Percentiles rank a stretch among this genome's conserved stretches.
Conservation (phyloP, 306 rosid species). For the Pueraria montana region DNA sequence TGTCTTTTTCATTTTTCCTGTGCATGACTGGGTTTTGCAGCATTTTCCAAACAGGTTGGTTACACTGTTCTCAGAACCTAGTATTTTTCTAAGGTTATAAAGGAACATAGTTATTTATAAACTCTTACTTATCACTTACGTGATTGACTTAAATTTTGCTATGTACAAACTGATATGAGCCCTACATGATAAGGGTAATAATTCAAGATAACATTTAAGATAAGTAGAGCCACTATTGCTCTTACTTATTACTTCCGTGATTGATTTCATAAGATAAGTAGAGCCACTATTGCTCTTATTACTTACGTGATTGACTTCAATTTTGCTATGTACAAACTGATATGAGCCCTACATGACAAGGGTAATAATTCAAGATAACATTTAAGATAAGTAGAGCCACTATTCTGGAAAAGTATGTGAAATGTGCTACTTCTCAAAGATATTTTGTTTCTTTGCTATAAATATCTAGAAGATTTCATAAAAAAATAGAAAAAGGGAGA, state of each 20-base stretch:
- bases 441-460: slow-evolving; percentile 6
- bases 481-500: slow-evolving; percentile 7
- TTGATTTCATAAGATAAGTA: no score
- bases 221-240: no score
- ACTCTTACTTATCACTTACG: neutral
- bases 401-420: slow-evolving; percentile 10
- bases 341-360: slow-evolving; percentile 25
- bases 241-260: no score
- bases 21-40: neutral
- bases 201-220: slow-evolving; percentile 47
- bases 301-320: slow-evolving; percentile 32
- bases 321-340: slow-evolving; percentile 8
- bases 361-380: slow-evolving; percentile 41
- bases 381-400: slow-evolving; percentile 29
- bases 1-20: slow-evolving; percentile 20
- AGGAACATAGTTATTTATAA: slow-evolving; percentile 1
- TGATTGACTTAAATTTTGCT: slow-evolving; percentile 24
- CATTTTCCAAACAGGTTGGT: neutral
- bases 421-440: neutral
- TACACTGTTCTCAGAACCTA: neutral
- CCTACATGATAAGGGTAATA: slow-evolving; percentile 30
- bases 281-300: no score
- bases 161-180: slow-evolving; percentile 5
- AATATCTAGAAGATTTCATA: slow-evolving; percentile 43
- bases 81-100: neutral